Evolutionary conservation across 2,329 filamentous ascomycete genomes (phyloP), one percentile per base, ranked within the genome.

Genomic region (Diaporthe destruens): DNA sequence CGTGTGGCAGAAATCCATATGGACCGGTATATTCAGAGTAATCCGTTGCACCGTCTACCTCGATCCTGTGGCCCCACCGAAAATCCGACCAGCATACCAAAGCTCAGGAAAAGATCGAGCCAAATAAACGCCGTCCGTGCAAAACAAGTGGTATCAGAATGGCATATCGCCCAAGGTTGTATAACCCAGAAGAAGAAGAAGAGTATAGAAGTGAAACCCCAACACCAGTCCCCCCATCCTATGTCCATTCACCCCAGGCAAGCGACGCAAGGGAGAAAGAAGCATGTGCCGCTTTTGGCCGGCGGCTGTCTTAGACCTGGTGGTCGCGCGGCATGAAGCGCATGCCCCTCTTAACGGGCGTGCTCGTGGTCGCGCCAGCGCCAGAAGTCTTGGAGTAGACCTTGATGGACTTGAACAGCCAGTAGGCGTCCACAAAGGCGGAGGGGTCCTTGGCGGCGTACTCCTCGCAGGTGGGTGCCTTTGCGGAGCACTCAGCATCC

Each of bases 401-500:
- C 25, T 74, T 75, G 56, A 75, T 71, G 9, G 67, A 73, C n/a
- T 75, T 75, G 49, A 75, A 55, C 36, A 75, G 56, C 73, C 74
- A 75, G 65, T 75, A 75, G 0, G 74, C 74, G 32, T 75, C 74
- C 16, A 65, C 69, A 44, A 70, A 75, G 12, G 74, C 74, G 2
- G 20, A 42, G 7, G 74, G 72, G 57, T 75, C 71, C 51, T 95
- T 84, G 70, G 86, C 85, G 29, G 97, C 95, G 80, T 90, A 97
- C 32, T 90, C 88, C 36, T 91, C 80, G 84, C 95, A 98, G 0
- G 90, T 91, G 51, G 82, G 74, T 0, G 90, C 93, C 76, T 89
- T 85, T 53, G 87, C 82, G 1, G 86, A 82, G 81, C 93, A 95
- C 55, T 87, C 86, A 6, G 82, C 74, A 73, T 91, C 86, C 42